Conservation (phyloP, 1,284 basidiomycete species). For the Fomitopsis palustris region DNA sequence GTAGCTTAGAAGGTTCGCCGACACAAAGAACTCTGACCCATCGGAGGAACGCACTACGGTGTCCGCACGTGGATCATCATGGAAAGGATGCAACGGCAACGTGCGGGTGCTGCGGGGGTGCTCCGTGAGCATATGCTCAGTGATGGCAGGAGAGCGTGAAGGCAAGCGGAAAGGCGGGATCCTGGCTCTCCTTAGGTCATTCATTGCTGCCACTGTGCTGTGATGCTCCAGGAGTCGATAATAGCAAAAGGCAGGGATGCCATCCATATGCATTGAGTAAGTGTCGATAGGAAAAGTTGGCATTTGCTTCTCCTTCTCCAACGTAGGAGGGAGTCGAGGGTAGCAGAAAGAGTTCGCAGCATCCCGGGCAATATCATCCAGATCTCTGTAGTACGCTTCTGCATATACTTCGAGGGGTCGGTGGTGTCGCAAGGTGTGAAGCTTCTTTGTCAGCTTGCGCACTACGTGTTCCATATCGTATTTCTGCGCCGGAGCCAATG, state of each 20-base stretch:
- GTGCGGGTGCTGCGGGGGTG: background rate
- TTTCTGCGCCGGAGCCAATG: background rate
- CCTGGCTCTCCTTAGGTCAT: background rate
- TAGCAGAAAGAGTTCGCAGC: background rate
- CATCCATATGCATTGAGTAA: background rate
- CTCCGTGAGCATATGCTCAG: background rate
- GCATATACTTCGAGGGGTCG: background rate
- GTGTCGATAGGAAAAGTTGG: background rate
- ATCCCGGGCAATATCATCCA: background rate
- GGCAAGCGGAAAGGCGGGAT: background rate
- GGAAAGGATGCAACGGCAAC: background rate
- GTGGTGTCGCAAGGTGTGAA: no score
- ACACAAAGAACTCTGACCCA: background rate
- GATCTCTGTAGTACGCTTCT: background rate
- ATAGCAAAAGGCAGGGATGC: background rate
- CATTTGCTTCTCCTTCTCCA: background rate
- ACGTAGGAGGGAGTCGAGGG: background rate
- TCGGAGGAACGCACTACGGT: background rate
- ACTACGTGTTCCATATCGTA: background rate
- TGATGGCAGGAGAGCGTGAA: background rate
- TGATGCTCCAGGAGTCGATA: background rate
- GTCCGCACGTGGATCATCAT: background rate
- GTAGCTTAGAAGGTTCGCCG: background rate
- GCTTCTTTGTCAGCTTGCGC: no score
- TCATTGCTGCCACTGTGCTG: background rate